A percentile compares a stretch with the other conserved stretches of the same genome.
phyloP scores from a whole-genome alignment of 352 stramenopile genomes.

The Globisporangium uncinulatum region DNA sequence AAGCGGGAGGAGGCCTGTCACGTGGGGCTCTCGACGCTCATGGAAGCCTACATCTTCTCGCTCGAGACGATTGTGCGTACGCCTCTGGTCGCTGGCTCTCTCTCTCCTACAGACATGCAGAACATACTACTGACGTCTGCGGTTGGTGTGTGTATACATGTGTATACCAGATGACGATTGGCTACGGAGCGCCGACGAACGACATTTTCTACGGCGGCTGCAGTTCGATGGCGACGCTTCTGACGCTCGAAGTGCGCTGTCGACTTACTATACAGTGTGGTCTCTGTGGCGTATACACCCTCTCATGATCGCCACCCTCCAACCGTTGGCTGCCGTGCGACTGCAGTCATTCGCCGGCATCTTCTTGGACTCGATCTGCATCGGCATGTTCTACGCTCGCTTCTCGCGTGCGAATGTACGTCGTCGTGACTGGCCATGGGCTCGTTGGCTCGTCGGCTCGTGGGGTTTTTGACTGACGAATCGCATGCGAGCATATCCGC shows the following conservation, averaged over 20 bases:
- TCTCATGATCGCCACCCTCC: not conserved
- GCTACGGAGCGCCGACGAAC: constrained; percentile 79
- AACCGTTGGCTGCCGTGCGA: not conserved
- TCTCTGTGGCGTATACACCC: too few relatives aligned
- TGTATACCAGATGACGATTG: constrained; percentile 76
- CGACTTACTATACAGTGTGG: not conserved
- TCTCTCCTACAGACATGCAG: too few relatives aligned
- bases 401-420: constrained; percentile 75
- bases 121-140: too few relatives aligned
- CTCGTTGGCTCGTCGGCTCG: not conserved
- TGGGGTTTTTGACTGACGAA: not conserved
- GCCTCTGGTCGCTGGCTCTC: too few relatives aligned
- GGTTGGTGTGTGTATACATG: too few relatives aligned
- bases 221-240: constrained; percentile 64
- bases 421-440: not conserved
- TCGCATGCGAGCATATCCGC: not conserved
- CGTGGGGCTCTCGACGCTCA: constrained; percentile 65
- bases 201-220: constrained; percentile 88
- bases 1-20: constrained; percentile 55
- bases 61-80: constrained; percentile 79
- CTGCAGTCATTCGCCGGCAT: constrained; percentile 78
- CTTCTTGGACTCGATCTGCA: constrained; percentile 83
- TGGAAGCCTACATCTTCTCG: constrained; percentile 84
- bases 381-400: constrained; percentile 84
- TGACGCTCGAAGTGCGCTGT: constrained; percentile 60